Evolutionary conservation across 176 grass and related monocot genomes (phyloP).

Genomic region (Avena eriantha): DNA sequence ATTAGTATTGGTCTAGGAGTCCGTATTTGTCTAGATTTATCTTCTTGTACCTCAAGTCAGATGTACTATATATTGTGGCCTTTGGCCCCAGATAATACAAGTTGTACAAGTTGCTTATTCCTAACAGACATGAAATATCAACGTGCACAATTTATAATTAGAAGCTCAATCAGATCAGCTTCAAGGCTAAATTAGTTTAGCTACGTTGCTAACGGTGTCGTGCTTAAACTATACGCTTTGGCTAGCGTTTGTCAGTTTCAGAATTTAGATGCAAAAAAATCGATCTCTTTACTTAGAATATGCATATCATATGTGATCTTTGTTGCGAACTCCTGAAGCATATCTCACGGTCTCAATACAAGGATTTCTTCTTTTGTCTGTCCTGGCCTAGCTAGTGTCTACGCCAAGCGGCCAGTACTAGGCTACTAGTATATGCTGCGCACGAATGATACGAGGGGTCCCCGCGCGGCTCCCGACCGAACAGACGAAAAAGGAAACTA

Average conservation of each 20-base stretch:
- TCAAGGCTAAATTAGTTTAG: neutral
- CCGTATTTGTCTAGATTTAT: no score
- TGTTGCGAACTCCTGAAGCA: neutral
- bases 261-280: neutral
- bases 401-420: neutral
- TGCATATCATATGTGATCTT: neutral
- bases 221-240: neutral
- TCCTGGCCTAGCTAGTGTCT: neutral
- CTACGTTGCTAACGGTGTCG: neutral
- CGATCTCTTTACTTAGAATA: neutral
- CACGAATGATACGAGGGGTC: neutral
- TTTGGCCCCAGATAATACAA: no score
- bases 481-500: neutral
- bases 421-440: neutral
- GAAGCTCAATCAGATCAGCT: neutral
- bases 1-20: no score
- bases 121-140: slow-evolving; percentile 41
- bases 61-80: no score
- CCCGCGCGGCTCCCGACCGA: neutral
- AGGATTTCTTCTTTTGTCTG: neutral
- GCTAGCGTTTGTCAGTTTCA: neutral
- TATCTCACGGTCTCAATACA: neutral
- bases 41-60: no score
- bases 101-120: no score
- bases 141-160: neutral